Base-by-base conservation (phyloP, 1,284 basidiomycete species). In the Erythrobasidium hasegawianum region DNA sequence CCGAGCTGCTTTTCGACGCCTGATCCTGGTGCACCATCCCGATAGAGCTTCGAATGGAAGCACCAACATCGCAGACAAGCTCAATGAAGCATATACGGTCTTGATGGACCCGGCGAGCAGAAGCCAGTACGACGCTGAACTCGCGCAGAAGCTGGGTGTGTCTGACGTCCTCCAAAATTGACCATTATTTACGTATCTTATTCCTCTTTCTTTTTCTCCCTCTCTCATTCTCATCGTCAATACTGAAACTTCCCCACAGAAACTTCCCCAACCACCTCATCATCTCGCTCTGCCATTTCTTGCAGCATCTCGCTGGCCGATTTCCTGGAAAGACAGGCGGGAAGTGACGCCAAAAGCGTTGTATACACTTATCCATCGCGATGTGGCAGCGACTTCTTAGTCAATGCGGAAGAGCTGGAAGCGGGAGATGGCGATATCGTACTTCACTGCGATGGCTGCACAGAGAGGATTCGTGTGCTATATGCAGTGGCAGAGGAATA, bases 11-110 rank as follows among this genome's bases (percentile, higher is more conserved):
- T 65, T 50, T 38, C 41, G 62, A 14, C 14, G 56, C 16, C 43
- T 65, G 24, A 65, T 65, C 27, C 56, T 65, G 20, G 13, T 65
- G 24, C 62, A 65, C 26, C 62, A 65, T 38, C 62, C 62, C 18
- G 62, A 65, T 45, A 47, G 49, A 27, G 33, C 20, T n/a, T 33
- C 29, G n/a, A 41, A 10, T 10, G 18, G 14, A 16, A n/a, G 55
- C 11, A 29, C 40, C 26, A 26, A 52, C 29, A 22, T n/a, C 3
- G 43, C 43, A 47, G 43, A 47, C n/a, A n/a, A 47, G 16, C 62
- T 65, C 27, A 65, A 65, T 45, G 49, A 18, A 2, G 62, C 62
- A n/a, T 65, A 65, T 38, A 47, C 39, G 16, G 56, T 58, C 20
- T 38, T 65, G 16, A 50, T 22, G 5, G 62, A 65, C 29, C n/a